Conservation (phyloP, 768 basidiomycete genomes). For the Pluteus cervinus region DNA sequence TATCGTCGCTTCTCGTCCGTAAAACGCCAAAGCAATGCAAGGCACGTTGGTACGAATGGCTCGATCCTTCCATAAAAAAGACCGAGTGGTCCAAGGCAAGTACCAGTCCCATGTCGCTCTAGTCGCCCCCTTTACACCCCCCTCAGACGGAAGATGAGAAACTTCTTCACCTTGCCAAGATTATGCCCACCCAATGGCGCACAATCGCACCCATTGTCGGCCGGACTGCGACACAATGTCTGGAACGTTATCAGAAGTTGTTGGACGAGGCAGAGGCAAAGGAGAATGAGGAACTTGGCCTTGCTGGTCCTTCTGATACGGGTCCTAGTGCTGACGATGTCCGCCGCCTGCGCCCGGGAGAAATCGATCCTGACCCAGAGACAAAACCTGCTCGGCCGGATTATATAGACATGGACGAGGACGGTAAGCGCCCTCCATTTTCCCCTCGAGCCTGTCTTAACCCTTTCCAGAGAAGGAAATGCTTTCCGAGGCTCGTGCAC, state of each 20-base stretch:
- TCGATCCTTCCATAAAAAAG: constrained; percentile 99
- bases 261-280: constrained; percentile 96
- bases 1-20: constrained; percentile 93
- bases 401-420: constrained; percentile 99
- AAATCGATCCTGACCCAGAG: constrained; percentile 98
- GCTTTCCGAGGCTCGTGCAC: constrained; percentile 96
- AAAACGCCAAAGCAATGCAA: constrained; percentile 99
- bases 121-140: constrained; percentile 4
- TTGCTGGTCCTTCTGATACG: constrained; percentile 80
- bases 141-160: constrained; percentile 95
- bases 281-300: constrained; percentile 91
- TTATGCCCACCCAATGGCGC: constrained; percentile 99
- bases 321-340: constrained; percentile 93
- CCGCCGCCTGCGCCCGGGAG: constrained; percentile 83
- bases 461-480: constrained; percentile 86
- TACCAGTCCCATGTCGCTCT: constrained; percentile 3
- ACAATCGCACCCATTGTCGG: constrained; percentile 99
- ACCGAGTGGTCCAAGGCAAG: constrained; percentile 98
- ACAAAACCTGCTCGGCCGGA: constrained; percentile 97
- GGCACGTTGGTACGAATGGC: constrained; percentile 98
- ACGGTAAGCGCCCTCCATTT: constrained; percentile 48
- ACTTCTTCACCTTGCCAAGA: constrained; percentile 91
- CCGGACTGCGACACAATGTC: constrained; percentile 93
- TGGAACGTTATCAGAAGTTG: constrained; percentile 97
- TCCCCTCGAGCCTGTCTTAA: not conserved